phyloP scores from a whole-genome alignment of 345 rosid genomes.

The Syzygium jambos region DNA sequence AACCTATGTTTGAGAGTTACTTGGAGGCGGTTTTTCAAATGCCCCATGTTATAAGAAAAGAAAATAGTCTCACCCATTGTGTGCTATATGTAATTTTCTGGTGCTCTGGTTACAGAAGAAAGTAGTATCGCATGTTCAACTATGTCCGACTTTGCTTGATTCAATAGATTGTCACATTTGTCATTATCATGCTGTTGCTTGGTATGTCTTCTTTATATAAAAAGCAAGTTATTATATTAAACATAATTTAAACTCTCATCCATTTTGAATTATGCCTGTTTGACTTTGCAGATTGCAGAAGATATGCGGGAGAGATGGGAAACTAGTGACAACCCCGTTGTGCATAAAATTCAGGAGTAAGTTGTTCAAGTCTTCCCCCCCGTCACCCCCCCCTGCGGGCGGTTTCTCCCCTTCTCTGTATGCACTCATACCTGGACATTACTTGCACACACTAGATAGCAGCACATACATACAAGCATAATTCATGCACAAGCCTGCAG shows the following conservation, averaged over 20 bases:
- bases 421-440: neutral
- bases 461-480: neutral
- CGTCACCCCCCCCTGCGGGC: too few relatives aligned
- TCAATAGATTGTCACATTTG: neutral
- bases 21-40: neutral
- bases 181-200: neutral
- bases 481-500: neutral
- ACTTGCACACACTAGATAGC: neutral
- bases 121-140: neutral
- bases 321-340: conserved; percentile 88
- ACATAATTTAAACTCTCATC: neutral
- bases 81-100: neutral
- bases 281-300: conserved; percentile 70
- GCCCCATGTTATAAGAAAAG: neutral
- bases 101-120: neutral
- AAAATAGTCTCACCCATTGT: neutral
- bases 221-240: neutral
- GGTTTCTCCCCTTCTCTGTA: neutral
- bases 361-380: neutral
- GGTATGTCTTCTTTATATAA: neutral
- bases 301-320: conserved; percentile 95
- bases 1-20: neutral
- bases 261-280: neutral
- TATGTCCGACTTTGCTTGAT: neutral
- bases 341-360: conserved; percentile 96